These are phyloP conservation scores for Leishmania gerbilli DNA, from an alignment of 208 protist species.

Conservation along the genomic window DNA sequence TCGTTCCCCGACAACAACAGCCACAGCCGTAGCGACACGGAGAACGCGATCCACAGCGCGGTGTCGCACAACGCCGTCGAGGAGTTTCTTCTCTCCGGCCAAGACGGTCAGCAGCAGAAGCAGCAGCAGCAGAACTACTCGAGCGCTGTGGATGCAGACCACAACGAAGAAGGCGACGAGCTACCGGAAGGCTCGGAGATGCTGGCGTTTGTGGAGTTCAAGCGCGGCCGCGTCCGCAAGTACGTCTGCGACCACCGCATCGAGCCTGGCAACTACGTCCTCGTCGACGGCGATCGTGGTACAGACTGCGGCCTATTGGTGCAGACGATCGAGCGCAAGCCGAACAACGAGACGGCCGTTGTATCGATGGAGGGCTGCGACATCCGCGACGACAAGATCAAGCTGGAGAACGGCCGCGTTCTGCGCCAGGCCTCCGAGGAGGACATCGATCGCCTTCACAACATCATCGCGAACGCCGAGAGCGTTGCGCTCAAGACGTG, in stretches of 20 bases:
- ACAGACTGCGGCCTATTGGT: constrained; percentile 86
- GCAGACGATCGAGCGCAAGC: constrained; percentile 45
- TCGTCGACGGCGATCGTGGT: constrained; percentile 90
- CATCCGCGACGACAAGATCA: constrained; percentile 73
- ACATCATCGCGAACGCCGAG: constrained; percentile 78
- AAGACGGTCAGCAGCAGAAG: constrained; percentile 8
- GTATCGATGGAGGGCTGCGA: constrained; percentile 74
- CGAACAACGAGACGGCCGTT: constrained; percentile 48
- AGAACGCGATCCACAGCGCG: constrained; percentile 12
- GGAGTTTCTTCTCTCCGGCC: constrained; percentile 25
- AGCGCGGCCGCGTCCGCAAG: constrained; percentile 77
- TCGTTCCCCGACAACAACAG: neutral
- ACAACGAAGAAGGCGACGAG: constrained; percentile 20
- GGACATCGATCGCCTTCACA: constrained; percentile 79
- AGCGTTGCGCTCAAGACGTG: constrained; percentile 87
- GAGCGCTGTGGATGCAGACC: neutral
- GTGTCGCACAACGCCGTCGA: constrained; percentile 32
- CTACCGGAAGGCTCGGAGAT: constrained; percentile 30
- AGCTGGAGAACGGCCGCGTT: constrained; percentile 77
- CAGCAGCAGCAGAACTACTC: constrained; percentile 7
- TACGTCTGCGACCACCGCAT: constrained; percentile 62
- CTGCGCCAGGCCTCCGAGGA: constrained; percentile 67
- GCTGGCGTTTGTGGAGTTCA: constrained; percentile 89
- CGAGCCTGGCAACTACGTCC: constrained; percentile 77
- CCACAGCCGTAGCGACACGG: neutral